Evolutionary conservation across 2,329 filamentous ascomycete species (phyloP).

Genomic region (Westerdykella sp.): DNA sequence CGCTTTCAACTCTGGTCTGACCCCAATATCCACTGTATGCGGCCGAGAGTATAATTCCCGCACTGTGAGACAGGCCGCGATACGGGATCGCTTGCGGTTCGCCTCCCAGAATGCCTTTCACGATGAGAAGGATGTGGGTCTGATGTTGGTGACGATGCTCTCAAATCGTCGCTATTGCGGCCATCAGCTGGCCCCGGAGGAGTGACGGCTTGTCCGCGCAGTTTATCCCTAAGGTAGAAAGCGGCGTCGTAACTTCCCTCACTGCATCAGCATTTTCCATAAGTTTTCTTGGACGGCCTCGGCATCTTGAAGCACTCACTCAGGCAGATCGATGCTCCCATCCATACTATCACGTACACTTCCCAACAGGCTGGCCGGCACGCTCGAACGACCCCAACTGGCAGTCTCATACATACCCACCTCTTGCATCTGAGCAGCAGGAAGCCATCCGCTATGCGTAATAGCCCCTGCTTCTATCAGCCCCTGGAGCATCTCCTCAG

Average conservation of each 20-base stretch:
- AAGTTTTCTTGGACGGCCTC: neutral
- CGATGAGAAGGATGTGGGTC: too few relatives aligned
- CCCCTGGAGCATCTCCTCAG: constrained; percentile 29
- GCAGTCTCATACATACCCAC: constrained; percentile 16
- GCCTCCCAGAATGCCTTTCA: too few relatives aligned
- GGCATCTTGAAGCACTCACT: constrained; percentile 12
- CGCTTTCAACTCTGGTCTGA: too few relatives aligned
- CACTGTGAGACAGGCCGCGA: too few relatives aligned
- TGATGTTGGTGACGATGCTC: too few relatives aligned
- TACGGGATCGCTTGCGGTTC: too few relatives aligned
- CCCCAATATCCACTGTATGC: neutral
- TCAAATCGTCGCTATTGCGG: constrained; percentile 17
- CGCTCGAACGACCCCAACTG: constrained; percentile 14
- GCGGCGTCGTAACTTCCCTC: neutral
- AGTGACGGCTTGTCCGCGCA: constrained; percentile 2
- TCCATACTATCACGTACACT: constrained; percentile 18
- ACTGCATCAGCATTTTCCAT: neutral
- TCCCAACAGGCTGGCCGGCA: constrained; percentile 6
- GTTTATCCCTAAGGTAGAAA: neutral
- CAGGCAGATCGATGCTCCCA: constrained; percentile 22
- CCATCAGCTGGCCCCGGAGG: constrained; percentile 9
- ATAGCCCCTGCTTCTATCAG: constrained; percentile 31
- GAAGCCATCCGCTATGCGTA: constrained; percentile 31
- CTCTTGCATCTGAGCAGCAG: constrained; percentile 28
- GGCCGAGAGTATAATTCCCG: constrained; percentile 5